phyloP scores from a whole-genome alignment of 305 asterid genomes.

The Solanum hybrid region DNA sequence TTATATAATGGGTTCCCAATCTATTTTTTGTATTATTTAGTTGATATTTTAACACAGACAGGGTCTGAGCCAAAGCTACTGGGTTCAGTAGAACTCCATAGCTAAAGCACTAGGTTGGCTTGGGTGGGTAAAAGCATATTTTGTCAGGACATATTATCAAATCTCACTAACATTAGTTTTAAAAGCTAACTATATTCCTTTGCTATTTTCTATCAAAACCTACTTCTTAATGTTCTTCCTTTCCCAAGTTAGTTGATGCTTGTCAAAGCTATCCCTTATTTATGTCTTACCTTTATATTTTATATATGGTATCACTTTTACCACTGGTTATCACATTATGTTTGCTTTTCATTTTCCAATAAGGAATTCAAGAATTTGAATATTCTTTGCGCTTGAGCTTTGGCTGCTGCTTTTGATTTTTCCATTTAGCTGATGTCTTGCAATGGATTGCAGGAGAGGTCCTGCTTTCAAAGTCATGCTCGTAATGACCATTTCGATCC shows the following conservation, averaged over 20 bases:
- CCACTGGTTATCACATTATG: neutral
- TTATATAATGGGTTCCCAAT: neutral
- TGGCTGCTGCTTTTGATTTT: neutral
- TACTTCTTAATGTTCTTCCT: neutral
- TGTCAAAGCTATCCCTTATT: neutral
- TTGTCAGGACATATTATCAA: neutral
- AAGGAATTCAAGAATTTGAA: neutral
- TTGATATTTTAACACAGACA: neutral
- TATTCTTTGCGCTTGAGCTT: neutral
- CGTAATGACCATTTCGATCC: slow-evolving; percentile 50
- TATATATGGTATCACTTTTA: neutral
- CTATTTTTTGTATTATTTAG: neutral
- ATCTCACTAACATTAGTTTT: neutral
- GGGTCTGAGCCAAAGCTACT: neutral
- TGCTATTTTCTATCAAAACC: neutral
- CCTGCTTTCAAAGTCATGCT: slow-evolving; percentile 64
- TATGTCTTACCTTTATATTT: neutral
- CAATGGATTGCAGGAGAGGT: slow-evolving; percentile 60
- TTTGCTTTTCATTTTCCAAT: neutral
- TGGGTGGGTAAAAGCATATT: neutral
- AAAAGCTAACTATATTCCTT: neutral
- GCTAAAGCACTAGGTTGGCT: neutral
- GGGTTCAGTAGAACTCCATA: neutral
- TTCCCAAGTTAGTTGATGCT: neutral
- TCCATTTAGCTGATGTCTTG: slow-evolving; percentile 10